Percentiles rank a stretch among this genome's conserved stretches.
Evolutionary conservation across 2,329 filamentous ascomycete species (phyloP).

Genomic region (Passalora sequoiae): DNA sequence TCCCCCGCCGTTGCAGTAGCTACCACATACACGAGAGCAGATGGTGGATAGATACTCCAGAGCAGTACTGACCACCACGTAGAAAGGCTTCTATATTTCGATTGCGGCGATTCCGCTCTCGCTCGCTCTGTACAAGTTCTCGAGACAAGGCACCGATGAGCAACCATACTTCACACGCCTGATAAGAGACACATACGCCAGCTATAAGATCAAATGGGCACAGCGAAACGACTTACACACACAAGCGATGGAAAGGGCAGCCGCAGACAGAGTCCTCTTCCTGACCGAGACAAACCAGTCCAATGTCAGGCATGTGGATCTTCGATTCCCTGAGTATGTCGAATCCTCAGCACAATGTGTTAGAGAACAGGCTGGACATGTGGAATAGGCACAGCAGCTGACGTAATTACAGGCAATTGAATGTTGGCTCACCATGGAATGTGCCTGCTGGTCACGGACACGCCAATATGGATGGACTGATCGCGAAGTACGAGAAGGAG

Average conservation of each 20-base stretch:
- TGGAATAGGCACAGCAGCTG: neutral
- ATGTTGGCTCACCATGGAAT: constrained; percentile 59
- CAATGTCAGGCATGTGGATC: constrained; percentile 43
- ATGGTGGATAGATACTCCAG: neutral
- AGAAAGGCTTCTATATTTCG: constrained; percentile 47
- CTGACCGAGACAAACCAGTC: constrained; percentile 42
- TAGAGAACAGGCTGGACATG: neutral
- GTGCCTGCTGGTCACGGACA: constrained; percentile 55
- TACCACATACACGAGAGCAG: neutral
- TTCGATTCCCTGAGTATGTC: constrained; percentile 62
- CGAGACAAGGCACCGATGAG: constrained; percentile 38
- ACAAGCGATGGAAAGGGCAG: constrained; percentile 58
- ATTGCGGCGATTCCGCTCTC: constrained; percentile 44
- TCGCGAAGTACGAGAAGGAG: constrained; percentile 58
- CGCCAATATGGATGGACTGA: constrained; percentile 55
- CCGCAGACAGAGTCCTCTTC: constrained; percentile 58
- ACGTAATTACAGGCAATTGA: constrained; percentile 50
- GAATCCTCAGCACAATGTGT: neutral
- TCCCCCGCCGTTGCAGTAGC: constrained; percentile 2
- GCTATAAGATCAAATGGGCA: constrained; percentile 50
- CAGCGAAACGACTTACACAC: constrained; percentile 57
- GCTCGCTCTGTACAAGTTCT: constrained; percentile 43
- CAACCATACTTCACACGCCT: constrained; percentile 44
- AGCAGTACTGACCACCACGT: neutral
- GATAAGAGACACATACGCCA: constrained; percentile 54